These are phyloP conservation scores for Candida vaughaniae DNA, from an alignment of 805 yeast genomes.

Conservation along the genomic window DNA sequence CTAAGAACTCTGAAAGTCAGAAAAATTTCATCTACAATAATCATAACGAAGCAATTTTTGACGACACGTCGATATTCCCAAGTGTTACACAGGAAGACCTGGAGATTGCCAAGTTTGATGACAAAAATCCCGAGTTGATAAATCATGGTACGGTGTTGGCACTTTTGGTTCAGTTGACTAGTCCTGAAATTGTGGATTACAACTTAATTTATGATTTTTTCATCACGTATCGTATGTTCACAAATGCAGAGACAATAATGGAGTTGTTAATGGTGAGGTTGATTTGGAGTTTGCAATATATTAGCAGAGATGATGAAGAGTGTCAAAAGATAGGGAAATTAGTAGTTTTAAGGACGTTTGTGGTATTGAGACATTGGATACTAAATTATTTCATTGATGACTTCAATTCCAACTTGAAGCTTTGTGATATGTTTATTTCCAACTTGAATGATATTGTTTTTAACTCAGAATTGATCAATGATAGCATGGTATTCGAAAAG, in stretches of 20 bases:
- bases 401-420: slow-evolving; percentile 37
- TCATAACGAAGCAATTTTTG: slow-evolving; percentile 38
- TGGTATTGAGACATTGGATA: slow-evolving; percentile 85
- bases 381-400: slow-evolving; percentile 86
- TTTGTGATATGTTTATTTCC: slow-evolving; percentile 48
- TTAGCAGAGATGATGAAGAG: slow-evolving; percentile 25
- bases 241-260: slow-evolving; percentile 57
- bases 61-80: slow-evolving; percentile 36
- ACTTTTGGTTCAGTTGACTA: slow-evolving; percentile 60
- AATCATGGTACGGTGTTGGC: slow-evolving; percentile 43
- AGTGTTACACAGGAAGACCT: slow-evolving; percentile 19
- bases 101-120: slow-evolving; percentile 34
- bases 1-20: too few relatives aligned
- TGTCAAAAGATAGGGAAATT: slow-evolving; percentile 53
- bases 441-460: slow-evolving; percentile 40
- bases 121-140: slow-evolving; percentile 28
- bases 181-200: slow-evolving; percentile 75
- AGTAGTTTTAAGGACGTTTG: slow-evolving; percentile 78
- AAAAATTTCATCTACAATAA: slow-evolving; percentile 29
- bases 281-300: slow-evolving; percentile 64
- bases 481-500: slow-evolving; percentile 29
- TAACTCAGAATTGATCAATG: slow-evolving; percentile 27
- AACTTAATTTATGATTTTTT: slow-evolving; percentile 81
- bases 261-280: slow-evolving; percentile 62
- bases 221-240: slow-evolving; percentile 73